A percentile compares a stretch with the other conserved stretches of the same genome.
phyloP scores from a whole-genome alignment of 2,329 filamentous ascomycete species.

The Penicillium crustosum region DNA sequence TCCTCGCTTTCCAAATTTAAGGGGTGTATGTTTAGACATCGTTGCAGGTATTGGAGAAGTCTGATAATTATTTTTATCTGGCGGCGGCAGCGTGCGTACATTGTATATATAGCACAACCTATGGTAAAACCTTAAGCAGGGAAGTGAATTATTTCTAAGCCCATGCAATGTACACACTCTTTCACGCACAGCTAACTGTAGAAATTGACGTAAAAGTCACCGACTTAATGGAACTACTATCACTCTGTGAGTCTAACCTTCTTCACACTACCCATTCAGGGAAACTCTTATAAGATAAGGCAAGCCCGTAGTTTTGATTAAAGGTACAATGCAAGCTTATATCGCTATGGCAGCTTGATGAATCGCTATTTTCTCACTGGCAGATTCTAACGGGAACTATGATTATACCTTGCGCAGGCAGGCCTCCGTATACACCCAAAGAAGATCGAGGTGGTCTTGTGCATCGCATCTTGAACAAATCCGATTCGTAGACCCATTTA shows the following conservation, averaged over 20 bases:
- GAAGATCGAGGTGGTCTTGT: no score
- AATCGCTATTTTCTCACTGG: no score
- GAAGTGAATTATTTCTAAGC: not conserved
- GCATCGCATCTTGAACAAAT: no score
- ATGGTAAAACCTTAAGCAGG: not conserved
- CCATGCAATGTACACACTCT: not conserved
- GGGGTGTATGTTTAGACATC: not conserved
- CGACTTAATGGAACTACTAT: not conserved
- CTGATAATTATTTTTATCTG: not conserved
- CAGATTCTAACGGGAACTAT: no score
- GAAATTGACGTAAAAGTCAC: fast-evolving
- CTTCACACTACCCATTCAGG: not conserved
- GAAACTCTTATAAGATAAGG: not conserved
- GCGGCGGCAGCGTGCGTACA: not conserved
- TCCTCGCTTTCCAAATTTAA: not conserved
- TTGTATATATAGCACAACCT: not conserved
- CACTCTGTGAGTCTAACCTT: not conserved
- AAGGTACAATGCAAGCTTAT: no score
- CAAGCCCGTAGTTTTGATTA: no score
- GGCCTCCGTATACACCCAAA: no score
- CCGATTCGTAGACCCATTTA: no score
- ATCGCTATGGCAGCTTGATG: no score
- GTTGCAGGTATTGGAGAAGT: not conserved
- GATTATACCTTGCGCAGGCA: no score
- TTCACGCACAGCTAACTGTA: not conserved